Evolutionary conservation across 1,284 basidiomycete species (phyloP), one percentile per base, ranked within the genome.

Genomic region (Neonothopanus nambi): DNA sequence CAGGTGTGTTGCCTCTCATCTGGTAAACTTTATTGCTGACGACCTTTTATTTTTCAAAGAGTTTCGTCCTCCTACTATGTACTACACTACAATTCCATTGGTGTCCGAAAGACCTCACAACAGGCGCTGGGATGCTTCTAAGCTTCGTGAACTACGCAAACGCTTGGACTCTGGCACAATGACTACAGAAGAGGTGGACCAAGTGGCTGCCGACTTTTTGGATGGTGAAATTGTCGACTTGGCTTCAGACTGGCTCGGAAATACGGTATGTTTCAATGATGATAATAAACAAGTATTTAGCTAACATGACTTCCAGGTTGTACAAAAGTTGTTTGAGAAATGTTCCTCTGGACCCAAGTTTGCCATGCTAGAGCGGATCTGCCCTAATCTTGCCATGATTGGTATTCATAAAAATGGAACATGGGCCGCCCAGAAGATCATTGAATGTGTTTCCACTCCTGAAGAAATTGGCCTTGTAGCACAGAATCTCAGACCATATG

Each of bases 371-470:
- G 94, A 98, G 65, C 87, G 94, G 43, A 89, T 99, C 55, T 85
- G 89, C 2, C 97, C 97, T 49, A 91, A 97, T 68, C 78, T 99
- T 21, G 97, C 96, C 23, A 93, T 93, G 82, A 97, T 98, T 60
- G 97, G 97, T 46, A 95, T 96, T 48, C 97, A 99, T 78, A 99
- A 99, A 77, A 99, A 99, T 64, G 97, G 97, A 37, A 99, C 97
- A 0, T 99, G 97, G 97, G 96, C 97, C 1, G 96, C 95, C 2
- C 97, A 99, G 71, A 97, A 97, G 80, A 96, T 98, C 66, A 98
- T 99, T 60, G 95, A 98, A 73, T 96, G 93, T 61, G 91, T 95
- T 40, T 82, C 86, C 51, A 87, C 82, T n/a, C 85, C 89, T 5
- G 94, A 97, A 57, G 97, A 99, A 69, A 81, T 94, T 52, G 79